A percentile compares a stretch with the other conserved stretches of the same genome.
phyloP scores from a whole-genome alignment of 2,329 filamentous ascomycete species.

The Colletotrichum sublineola region DNA sequence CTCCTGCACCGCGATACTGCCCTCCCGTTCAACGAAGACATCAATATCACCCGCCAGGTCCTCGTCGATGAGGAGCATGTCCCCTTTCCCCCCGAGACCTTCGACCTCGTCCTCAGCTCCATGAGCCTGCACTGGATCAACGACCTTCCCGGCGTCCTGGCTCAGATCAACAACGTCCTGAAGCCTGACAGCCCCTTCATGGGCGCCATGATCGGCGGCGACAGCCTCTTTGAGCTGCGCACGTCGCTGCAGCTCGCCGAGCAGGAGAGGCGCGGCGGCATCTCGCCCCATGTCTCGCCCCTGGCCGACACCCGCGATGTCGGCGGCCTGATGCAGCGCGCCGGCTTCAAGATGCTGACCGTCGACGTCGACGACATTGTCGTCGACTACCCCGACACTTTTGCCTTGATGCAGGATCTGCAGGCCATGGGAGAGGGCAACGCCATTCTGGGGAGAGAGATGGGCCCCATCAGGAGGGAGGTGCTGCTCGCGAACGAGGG shows the following conservation, averaged over 20 bases:
- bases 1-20: conserved; percentile 85
- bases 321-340: conserved; percentile 85
- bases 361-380: conserved; percentile 98
- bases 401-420: conserved; percentile 92
- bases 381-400: conserved; percentile 91
- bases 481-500: conserved; percentile 88
- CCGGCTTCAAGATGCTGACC: conserved; percentile 95
- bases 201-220: conserved; percentile 95
- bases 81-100: conserved; percentile 80
- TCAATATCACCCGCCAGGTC: conserved; percentile 81
- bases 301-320: conserved; percentile 93
- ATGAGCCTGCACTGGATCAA: conserved; percentile 98
- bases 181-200: conserved; percentile 94
- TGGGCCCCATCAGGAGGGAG: conserved; percentile 82
- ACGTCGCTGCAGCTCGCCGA: conserved; percentile 95
- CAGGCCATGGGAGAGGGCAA: conserved; percentile 98
- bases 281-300: conserved; percentile 91
- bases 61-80: conserved; percentile 83
- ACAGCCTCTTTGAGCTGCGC: conserved; percentile 92
- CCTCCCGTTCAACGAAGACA: conserved; percentile 78
- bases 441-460: conserved; percentile 86
- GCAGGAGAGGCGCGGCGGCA: conserved; percentile 89
- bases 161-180: conserved; percentile 86
- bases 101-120: conserved; percentile 91
- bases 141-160: conserved; percentile 86